phyloP scores from a whole-genome alignment of 805 yeast genomes.

The Yarrowia sp. region DNA sequence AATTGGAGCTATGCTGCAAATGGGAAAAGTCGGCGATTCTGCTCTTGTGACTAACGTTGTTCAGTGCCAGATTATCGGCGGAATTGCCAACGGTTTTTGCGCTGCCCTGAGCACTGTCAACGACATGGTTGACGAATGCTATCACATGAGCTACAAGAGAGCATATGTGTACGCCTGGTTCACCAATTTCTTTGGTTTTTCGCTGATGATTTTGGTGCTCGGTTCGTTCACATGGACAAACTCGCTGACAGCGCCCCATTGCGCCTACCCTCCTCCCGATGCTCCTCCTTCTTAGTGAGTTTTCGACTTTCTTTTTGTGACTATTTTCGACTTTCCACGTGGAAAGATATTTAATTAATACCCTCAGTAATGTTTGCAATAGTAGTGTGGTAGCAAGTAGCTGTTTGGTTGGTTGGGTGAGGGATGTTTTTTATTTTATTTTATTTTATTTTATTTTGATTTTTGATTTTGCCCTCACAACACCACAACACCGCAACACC shows the following conservation, averaged over 20 bases:
- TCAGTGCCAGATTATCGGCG: conserved; percentile 9
- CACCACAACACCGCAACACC: too few species aligned
- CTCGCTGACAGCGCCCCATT: not conserved
- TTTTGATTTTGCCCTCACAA: too few species aligned
- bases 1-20: not conserved
- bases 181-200: not conserved
- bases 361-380: too few species aligned
- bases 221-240: conserved; percentile 9
- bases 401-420: too few species aligned
- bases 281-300: too few species aligned
- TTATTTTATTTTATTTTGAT: too few species aligned
- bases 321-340: too few species aligned
- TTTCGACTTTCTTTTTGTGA: too few species aligned
- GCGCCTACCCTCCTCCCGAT: not conserved
- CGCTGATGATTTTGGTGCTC: not conserved
- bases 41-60: not conserved
- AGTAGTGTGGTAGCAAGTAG: too few species aligned
- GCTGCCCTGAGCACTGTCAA: not conserved
- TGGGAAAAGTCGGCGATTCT: not conserved
- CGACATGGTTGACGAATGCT: not conserved
- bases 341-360: too few species aligned
- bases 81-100: conserved; percentile 9
- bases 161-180: conserved; percentile 6
- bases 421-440: too few species aligned
- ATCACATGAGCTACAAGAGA: not conserved